Percentiles rank a stretch among this genome's conserved stretches.
phyloP scores from a whole-genome alignment of 192 early-diverging fungal genomes.

The Pilaira anomala region DNA sequence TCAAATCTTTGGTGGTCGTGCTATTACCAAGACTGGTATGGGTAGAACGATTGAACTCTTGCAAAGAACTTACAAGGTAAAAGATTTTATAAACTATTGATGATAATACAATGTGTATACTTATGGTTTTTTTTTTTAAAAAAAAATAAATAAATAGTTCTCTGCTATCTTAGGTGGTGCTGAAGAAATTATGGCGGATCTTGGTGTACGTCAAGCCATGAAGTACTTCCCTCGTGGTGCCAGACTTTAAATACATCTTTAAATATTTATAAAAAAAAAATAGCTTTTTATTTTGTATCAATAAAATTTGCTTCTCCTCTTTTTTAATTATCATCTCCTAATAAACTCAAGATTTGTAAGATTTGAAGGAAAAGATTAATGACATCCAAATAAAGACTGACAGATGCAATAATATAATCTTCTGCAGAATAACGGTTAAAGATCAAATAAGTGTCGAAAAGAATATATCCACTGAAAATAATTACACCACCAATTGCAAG shows the following conservation, averaged over 20 bases:
- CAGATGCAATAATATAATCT: slow-evolving; percentile 64
- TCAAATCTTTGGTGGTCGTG: slow-evolving; percentile 76
- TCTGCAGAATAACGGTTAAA: slow-evolving; percentile 70
- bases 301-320: neutral
- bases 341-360: slow-evolving; percentile 50
- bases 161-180: slow-evolving; percentile 42
- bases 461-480: slow-evolving; percentile 76
- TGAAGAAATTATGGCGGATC: slow-evolving; percentile 58
- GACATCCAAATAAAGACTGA: slow-evolving; percentile 72
- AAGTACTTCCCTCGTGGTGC: slow-evolving; percentile 19
- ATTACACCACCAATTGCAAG: slow-evolving; percentile 58
- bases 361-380: slow-evolving; percentile 76
- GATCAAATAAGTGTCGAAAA: slow-evolving; percentile 71
- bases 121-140: neutral
- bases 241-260: slow-evolving; percentile 10
- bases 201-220: slow-evolving; percentile 64
- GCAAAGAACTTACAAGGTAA: slow-evolving; percentile 58
- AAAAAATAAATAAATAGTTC: neutral
- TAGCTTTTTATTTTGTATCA: neutral
- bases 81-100: neutral
- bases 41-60: slow-evolving; percentile 61
- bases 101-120: neutral
- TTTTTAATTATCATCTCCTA: neutral
- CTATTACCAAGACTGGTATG: slow-evolving; percentile 70
- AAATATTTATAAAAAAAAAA: neutral